phyloP scores from a whole-genome alignment of 208 protist genomes.

The Trypanosoma platydactyli region DNA sequence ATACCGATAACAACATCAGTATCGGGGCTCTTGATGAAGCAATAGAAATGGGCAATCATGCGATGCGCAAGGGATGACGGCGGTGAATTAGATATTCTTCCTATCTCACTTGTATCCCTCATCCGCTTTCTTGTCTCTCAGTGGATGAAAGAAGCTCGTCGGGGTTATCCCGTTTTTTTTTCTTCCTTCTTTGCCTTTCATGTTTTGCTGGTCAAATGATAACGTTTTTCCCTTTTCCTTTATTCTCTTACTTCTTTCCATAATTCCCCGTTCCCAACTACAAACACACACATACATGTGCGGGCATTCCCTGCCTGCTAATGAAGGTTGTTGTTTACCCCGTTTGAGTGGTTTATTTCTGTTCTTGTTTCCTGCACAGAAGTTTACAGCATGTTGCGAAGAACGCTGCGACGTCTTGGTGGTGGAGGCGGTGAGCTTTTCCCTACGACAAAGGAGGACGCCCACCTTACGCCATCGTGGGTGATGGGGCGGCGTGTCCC shows the following conservation, averaged over 20 bases:
- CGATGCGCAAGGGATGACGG: constrained; percentile 42
- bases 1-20: constrained; percentile 35
- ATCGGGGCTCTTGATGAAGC: constrained; percentile 34
- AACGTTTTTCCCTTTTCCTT: not conserved
- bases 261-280: not conserved
- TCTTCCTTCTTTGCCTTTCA: not conserved
- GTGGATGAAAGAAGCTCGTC: no score
- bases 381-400: constrained; percentile 25
- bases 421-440: constrained; percentile 78
- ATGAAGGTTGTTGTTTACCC: not conserved
- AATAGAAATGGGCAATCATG: constrained; percentile 58
- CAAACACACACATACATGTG: no score
- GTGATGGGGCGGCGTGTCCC: constrained; percentile 50
- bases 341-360: constrained; percentile 1
- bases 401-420: constrained; percentile 37
- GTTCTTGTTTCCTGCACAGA: not conserved
- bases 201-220: not conserved
- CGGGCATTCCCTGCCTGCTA: not conserved
- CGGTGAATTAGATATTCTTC: not conserved
- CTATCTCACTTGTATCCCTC: no score
- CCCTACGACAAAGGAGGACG: constrained; percentile 76
- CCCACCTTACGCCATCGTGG: constrained; percentile 63
- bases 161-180: no score
- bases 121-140: no score
- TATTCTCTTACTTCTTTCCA: not conserved